Conservation (phyloP, 2,329 filamentous ascomycete genomes). For the Penicillium vulpinum region DNA sequence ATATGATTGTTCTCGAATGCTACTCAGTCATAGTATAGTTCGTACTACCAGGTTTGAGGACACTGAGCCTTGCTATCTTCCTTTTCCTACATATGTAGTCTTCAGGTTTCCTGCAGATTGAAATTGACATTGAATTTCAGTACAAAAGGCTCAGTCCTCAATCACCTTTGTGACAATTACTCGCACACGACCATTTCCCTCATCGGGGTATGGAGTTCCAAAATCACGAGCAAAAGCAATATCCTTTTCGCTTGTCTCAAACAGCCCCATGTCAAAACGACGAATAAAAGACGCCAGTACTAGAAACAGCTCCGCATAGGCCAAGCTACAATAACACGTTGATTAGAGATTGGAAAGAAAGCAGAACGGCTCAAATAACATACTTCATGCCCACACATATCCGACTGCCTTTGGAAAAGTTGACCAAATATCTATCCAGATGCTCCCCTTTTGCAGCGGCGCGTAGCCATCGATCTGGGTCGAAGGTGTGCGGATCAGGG, state of each 20-base stretch:
- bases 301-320: constrained; percentile 20
- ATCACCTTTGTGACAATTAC: constrained; percentile 7
- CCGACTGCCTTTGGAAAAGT: constrained; percentile 29
- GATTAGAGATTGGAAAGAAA: background rate
- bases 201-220: constrained; percentile 14
- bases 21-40: background rate
- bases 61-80: background rate
- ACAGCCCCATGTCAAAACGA: constrained; percentile 16
- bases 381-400: constrained; percentile 30
- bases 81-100: background rate
- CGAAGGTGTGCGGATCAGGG: constrained; percentile 25
- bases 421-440: constrained; percentile 24
- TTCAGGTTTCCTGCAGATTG: background rate
- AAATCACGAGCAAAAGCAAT: constrained; percentile 19
- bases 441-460: constrained; percentile 17
- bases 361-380: background rate
- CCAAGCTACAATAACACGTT: constrained; percentile 12
- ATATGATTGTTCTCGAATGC: background rate
- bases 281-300: constrained; percentile 14
- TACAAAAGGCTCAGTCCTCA: background rate
- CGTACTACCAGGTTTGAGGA: background rate
- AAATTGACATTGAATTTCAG: background rate
- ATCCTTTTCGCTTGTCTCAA: constrained; percentile 12
- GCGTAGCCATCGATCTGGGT: constrained; percentile 29
- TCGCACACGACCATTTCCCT: constrained; percentile 8